Percentiles rank a stretch among this genome's conserved stretches.
Evolutionary conservation across 441 rosid species (phyloP).

Genomic region (Gossypium gossypioides): DNA sequence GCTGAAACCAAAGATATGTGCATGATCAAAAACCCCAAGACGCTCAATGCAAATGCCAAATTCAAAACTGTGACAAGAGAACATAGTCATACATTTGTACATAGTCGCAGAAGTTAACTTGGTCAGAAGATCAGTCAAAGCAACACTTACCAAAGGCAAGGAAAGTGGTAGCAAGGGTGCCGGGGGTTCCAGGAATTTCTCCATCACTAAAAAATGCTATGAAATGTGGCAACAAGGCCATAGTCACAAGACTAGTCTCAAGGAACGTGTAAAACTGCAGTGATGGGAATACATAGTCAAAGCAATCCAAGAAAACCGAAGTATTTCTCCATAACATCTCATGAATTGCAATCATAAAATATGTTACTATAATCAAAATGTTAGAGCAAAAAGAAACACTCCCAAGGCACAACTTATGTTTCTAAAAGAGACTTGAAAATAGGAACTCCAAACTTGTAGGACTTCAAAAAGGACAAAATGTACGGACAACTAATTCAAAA

Average conservation of each 20-base stretch:
- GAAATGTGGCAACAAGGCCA: conserved; percentile 68
- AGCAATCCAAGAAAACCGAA: background rate
- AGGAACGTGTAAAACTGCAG: conserved; percentile 81
- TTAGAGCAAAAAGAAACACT: background rate
- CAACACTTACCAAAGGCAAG: conserved; percentile 60
- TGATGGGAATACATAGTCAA: conserved; percentile 12
- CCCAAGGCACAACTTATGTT: background rate
- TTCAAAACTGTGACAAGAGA: conserved; percentile 49
- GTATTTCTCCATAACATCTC: background rate
- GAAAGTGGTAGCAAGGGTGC: conserved; percentile 78
- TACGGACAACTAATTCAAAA: background rate
- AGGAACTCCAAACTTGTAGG: conserved; percentile 1
- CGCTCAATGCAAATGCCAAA: conserved; percentile 75
- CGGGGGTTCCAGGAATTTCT: conserved; percentile 82
- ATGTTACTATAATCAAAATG: background rate
- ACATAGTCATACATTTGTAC: conserved; percentile 1
- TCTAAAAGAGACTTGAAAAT: background rate
- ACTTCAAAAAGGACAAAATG: background rate
- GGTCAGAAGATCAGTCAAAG: background rate
- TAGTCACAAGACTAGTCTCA: conserved; percentile 70
- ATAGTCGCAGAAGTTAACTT: background rate
- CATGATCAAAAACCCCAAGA: conserved; percentile 78
- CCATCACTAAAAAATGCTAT: conserved; percentile 74
- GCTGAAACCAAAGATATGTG: conserved; percentile 64
- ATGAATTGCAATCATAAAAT: background rate